Base-by-base conservation (phyloP, 1,284 basidiomycete species). In the Ustilago lituana region DNA sequence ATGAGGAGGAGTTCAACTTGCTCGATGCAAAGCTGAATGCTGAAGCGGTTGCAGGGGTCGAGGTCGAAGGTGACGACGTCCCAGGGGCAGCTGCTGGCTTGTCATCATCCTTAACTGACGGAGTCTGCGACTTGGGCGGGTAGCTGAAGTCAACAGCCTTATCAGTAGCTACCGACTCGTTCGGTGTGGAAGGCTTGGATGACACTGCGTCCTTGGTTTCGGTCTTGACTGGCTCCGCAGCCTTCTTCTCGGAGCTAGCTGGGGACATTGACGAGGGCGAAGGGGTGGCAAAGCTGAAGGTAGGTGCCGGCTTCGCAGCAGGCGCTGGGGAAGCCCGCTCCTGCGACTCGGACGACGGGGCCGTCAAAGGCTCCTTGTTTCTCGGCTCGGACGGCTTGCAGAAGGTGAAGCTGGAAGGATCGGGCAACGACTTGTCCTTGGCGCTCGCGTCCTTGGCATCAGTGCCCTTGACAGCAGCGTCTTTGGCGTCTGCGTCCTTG, bases 301-400 rank as follows among this genome's bases (percentile, higher is more conserved):
- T 2, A 24, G 51, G 10, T 31, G 46, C 24, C 9, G 37, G 32
- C 24, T 46, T 55, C 15, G 52, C 32, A 37, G 40, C 46, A 24
- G 23, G 29, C 19, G 36, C 35, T 4, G 58, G 32, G 0, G 46
- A 14, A 2, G 35, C n/a, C 19, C 24, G 17, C 5, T 33, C 38
- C 31, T 52, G 29, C 43, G 29, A 6, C 11, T 45, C 26, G 19
- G 52, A 44, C 10, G 20, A 19, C 7, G 48, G 39, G 15, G 39
- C 60, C 0, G 39, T 50, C 24, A 64, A n/a, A 15, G 54, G 54
- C 40, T 45, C 54, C 24, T 44, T 57, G 55, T 64, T 64, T 9
- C 61, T 29, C 3, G 61, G 61, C 40, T 64, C 55, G 29, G 54
- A 40, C 1, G 61, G 61, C 33, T 64, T 64, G 54, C 61, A 64